Conservation (phyloP, 768 basidiomycete genomes). For the Hygrophorus russula region DNA sequence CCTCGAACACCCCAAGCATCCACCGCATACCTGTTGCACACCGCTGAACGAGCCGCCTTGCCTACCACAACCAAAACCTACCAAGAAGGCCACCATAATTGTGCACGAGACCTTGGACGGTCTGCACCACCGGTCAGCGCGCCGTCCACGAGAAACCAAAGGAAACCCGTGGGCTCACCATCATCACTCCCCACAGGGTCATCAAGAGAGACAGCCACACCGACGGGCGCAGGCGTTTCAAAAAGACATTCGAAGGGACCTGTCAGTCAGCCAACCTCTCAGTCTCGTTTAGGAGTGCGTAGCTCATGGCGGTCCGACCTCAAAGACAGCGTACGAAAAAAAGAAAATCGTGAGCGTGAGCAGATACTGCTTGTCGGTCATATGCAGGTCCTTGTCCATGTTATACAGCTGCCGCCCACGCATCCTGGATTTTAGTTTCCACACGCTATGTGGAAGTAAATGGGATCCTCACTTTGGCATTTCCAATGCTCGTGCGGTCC, state of each 20-base stretch:
- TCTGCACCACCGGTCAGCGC: slow-evolving; percentile 26
- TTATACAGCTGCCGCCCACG: slow-evolving; percentile 51
- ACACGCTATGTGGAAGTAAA: neutral
- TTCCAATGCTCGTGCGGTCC: slow-evolving; percentile 41
- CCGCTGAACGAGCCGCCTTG: neutral
- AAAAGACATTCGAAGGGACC: slow-evolving; percentile 64
- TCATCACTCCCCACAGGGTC: slow-evolving; percentile 66
- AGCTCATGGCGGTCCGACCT: neutral
- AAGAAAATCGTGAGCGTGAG: slow-evolving; percentile 45
- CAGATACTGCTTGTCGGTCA: slow-evolving; percentile 57
- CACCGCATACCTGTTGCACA: slow-evolving; percentile 47
- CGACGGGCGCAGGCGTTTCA: slow-evolving; percentile 66
- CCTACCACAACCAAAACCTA: slow-evolving; percentile 16
- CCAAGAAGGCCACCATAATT: slow-evolving; percentile 62
- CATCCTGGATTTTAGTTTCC: neutral
- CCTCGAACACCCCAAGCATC: slow-evolving; percentile 68
- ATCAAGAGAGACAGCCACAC: slow-evolving; percentile 69
- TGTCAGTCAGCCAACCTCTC: slow-evolving; percentile 17
- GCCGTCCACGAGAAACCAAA: neutral
- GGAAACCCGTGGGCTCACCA: slow-evolving; percentile 32
- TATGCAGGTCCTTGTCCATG: slow-evolving; percentile 44
- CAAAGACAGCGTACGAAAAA: slow-evolving; percentile 10
- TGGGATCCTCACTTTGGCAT: slow-evolving; percentile 29
- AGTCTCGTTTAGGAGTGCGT: neutral
- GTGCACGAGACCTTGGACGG: slow-evolving; percentile 58